A percentile compares a stretch with the other conserved stretches of the same genome.
These are phyloP conservation scores for Neurospora pannonica DNA, from an alignment of 495 filamentous ascomycete genomes.

Conservation along the genomic window DNA sequence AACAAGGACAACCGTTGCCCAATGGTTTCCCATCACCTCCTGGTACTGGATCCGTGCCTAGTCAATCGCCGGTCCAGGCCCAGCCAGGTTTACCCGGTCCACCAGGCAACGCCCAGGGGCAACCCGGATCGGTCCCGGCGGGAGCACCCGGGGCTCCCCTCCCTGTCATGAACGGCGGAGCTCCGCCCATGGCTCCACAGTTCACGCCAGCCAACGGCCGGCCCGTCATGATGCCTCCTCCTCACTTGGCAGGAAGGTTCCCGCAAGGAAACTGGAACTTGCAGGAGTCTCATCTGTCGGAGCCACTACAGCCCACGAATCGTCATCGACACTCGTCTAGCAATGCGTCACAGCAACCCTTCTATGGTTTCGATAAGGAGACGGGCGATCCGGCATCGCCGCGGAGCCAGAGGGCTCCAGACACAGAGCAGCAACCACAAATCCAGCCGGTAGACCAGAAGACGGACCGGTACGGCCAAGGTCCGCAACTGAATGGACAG, in stretches of 20 bases:
- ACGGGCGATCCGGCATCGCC: constrained; percentile 19
- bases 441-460: constrained; percentile 12
- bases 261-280: constrained; percentile 30
- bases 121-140: neutral
- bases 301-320: constrained; percentile 33
- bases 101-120: constrained; percentile 11
- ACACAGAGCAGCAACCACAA: constrained; percentile 6
- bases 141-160: constrained; percentile 7
- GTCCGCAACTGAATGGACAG: constrained; percentile 5
- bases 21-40: neutral
- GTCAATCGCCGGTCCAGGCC: constrained; percentile 1
- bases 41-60: neutral
- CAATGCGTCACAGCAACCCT: constrained; percentile 23
- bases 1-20: constrained; percentile 8
- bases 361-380: constrained; percentile 37
- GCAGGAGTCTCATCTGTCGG: constrained; percentile 35
- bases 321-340: constrained; percentile 27
- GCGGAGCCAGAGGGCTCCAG: constrained; percentile 10
- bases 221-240: constrained; percentile 10
- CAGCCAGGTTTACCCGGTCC: constrained; percentile 5
- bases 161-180: constrained; percentile 4
- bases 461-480: neutral
- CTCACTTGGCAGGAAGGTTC: constrained; percentile 17
- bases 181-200: neutral
- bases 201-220: constrained; percentile 2